phyloP scores from a whole-genome alignment of 1,284 basidiomycete genomes.

The Puccinia horiana region DNA sequence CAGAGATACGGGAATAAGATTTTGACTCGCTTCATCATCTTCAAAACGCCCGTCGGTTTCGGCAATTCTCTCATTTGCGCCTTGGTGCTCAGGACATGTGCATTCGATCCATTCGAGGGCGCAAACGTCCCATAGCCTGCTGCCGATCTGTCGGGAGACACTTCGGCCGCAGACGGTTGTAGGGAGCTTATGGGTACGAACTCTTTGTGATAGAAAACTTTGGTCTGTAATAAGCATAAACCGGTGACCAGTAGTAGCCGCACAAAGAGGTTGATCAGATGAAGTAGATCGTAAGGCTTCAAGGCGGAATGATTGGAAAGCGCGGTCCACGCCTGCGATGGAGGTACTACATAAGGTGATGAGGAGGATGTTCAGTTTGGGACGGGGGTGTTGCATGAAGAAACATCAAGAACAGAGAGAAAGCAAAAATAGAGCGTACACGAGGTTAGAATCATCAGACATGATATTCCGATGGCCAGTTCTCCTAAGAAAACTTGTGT shows the following conservation, averaged over 20 bases:
- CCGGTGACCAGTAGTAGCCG: conserved; percentile 32
- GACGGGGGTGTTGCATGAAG: neutral
- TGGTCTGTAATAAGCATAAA: conserved; percentile 34
- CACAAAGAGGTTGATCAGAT: conserved; percentile 22
- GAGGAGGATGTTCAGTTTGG: neutral
- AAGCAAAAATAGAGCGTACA: neutral
- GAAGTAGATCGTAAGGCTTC: conserved; percentile 35
- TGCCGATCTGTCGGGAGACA: conserved; percentile 5
- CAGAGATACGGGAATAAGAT: conserved; percentile 76
- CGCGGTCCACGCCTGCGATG: neutral
- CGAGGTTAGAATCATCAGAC: conserved; percentile 23
- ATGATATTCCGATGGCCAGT: conserved; percentile 23
- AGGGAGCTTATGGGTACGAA: conserved; percentile 37
- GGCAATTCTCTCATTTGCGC: conserved; percentile 45
- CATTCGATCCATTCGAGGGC: conserved; percentile 43
- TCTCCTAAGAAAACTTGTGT: conserved; percentile 35
- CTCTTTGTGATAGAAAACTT: conserved; percentile 10
- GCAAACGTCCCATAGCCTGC: conserved; percentile 42
- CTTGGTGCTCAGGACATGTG: conserved; percentile 44
- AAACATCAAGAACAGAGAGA: neutral
- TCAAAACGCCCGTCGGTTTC: conserved; percentile 44
- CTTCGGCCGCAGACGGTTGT: neutral
- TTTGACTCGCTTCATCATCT: conserved; percentile 60
- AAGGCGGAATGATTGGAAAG: neutral
- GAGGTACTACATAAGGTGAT: neutral